These are phyloP conservation scores for Solanum arcanum DNA, from an alignment of 257 asterid species.

Conservation along the genomic window DNA sequence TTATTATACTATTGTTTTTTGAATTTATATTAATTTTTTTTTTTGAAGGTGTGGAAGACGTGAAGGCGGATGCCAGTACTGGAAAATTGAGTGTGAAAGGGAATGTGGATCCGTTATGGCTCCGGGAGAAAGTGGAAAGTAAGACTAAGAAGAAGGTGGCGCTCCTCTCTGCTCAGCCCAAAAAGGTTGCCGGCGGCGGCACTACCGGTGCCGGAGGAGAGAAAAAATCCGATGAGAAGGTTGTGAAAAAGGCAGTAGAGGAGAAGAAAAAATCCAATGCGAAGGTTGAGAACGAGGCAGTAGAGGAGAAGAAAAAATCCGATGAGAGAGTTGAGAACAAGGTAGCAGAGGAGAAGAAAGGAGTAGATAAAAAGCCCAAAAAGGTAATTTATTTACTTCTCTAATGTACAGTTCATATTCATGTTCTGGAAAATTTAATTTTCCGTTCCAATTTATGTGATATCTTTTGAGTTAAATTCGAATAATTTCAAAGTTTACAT, in stretches of 20 bases:
- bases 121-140: slow-evolving; percentile 51
- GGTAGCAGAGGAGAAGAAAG: background rate
- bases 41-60: slow-evolving; percentile 65
- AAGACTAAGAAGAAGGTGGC: slow-evolving; percentile 80
- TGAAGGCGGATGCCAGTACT: slow-evolving; percentile 42
- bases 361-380: slow-evolving; percentile 31
- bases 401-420: background rate
- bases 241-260: slow-evolving; percentile 5
- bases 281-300: background rate
- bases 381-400: slow-evolving; percentile 23
- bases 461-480: background rate
- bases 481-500: background rate
- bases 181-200: background rate
- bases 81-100: slow-evolving; percentile 76
- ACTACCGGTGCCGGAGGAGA: slow-evolving; percentile 6
- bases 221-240: slow-evolving; percentile 21
- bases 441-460: no score
- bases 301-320: background rate
- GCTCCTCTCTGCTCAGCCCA: slow-evolving; percentile 69
- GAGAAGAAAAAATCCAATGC: background rate
- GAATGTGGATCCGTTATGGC: slow-evolving; percentile 66
- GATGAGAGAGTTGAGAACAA: background rate
- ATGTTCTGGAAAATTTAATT: background rate
- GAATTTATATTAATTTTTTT: background rate
- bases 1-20: no score